Evolutionary conservation across 1,284 basidiomycete species (phyloP).

Genomic region (Exsudoporus floridanus): DNA sequence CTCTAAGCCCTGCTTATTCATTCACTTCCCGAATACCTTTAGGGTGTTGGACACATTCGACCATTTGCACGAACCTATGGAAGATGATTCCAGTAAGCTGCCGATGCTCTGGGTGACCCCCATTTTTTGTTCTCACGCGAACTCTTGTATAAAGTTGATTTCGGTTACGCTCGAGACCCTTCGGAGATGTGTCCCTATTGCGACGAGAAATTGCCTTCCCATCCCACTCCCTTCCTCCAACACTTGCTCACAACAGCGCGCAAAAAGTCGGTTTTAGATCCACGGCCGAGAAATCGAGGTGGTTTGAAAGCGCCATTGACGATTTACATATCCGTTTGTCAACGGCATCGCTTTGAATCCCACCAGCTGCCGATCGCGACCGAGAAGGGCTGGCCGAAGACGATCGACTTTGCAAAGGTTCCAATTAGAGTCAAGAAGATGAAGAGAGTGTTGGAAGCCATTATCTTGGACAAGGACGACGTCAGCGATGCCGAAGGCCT

Average conservation of each 20-base stretch:
- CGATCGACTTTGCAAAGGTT: conserved; percentile 61
- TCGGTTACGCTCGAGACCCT: conserved; percentile 50
- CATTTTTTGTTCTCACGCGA: conserved; percentile 7
- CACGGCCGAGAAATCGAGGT: conserved; percentile 65
- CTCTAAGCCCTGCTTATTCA: neutral
- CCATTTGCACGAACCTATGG: conserved; percentile 20
- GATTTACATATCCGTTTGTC: conserved; percentile 65
- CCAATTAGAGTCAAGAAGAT: conserved; percentile 52
- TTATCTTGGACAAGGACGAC: conserved; percentile 49
- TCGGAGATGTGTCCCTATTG: conserved; percentile 74
- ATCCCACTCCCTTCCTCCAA: conserved; percentile 59
- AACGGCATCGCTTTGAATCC: conserved; percentile 73
- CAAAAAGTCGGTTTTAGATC: conserved; percentile 54
- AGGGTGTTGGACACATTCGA: conserved; percentile 19
- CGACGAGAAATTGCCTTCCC: conserved; percentile 61
- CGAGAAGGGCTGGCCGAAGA: conserved; percentile 69
- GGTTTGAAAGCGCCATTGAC: conserved; percentile 65
- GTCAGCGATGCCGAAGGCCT: conserved; percentile 29
- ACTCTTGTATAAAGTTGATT: conserved; percentile 17
- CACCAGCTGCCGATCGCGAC: conserved; percentile 68
- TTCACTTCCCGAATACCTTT: neutral
- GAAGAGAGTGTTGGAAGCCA: conserved; percentile 43
- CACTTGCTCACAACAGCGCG: conserved; percentile 52
- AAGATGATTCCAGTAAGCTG: conserved; percentile 31
- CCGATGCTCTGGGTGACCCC: neutral